Evolutionary conservation across 139 green algal genomes (phyloP).

Genomic region (Chlamydomonas sp.): DNA sequence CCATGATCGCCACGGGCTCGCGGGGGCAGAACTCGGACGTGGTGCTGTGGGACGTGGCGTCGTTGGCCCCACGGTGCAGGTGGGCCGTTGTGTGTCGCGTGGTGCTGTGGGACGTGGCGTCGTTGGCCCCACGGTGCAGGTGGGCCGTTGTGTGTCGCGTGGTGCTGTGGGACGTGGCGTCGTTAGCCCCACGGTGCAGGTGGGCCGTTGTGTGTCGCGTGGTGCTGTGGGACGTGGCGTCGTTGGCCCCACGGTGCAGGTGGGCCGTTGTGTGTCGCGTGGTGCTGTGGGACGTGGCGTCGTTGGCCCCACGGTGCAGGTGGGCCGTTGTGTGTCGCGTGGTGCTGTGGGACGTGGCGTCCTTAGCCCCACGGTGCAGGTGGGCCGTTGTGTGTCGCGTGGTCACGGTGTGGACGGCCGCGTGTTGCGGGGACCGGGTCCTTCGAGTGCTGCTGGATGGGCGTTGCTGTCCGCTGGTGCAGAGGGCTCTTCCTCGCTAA

Average conservation of each 20-base stretch:
- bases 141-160: too few species aligned
- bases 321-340: neutral
- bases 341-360: neutral
- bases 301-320: too few species aligned
- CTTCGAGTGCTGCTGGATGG: too few species aligned
- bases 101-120: too few species aligned
- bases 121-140: neutral
- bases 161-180: neutral
- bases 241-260: too few species aligned
- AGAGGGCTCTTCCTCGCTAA: too few species aligned
- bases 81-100: too few species aligned
- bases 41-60: slow-evolving; percentile 55
- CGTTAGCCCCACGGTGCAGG: neutral
- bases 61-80: slow-evolving; percentile 29
- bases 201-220: neutral
- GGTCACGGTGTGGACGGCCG: neutral
- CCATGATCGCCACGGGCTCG: slow-evolving; percentile 51
- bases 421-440: neutral
- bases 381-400: neutral
- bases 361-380: neutral
- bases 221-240: neutral
- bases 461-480: too few species aligned
- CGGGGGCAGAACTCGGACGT: slow-evolving; percentile 59
- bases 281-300: neutral
- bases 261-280: neutral